phyloP scores from a whole-genome alignment of 805 yeast species.

The Debaryomyces tyrocola region DNA sequence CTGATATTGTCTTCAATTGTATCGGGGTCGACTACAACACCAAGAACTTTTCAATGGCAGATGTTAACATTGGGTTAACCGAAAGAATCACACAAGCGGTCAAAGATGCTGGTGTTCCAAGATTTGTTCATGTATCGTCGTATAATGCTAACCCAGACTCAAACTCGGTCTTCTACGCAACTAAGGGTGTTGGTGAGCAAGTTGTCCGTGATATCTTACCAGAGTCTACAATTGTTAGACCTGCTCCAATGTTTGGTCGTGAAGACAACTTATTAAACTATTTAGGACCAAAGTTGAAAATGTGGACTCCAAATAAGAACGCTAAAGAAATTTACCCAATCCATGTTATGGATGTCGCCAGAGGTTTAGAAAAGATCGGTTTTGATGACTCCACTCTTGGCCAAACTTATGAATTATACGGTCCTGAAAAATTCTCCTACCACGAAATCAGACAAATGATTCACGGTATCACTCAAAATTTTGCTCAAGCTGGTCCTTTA shows the following conservation, averaged over 20 bases:
- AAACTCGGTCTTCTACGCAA: slow-evolving; percentile 67
- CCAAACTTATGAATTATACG: slow-evolving; percentile 70
- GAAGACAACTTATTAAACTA: slow-evolving; percentile 69
- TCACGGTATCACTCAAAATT: slow-evolving; percentile 57
- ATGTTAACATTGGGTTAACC: slow-evolving; percentile 77
- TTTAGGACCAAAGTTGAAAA: slow-evolving; percentile 53
- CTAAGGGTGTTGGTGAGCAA: slow-evolving; percentile 78
- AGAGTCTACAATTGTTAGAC: slow-evolving; percentile 81
- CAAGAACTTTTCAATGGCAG: slow-evolving; percentile 80
- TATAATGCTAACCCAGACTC: slow-evolving; percentile 73
- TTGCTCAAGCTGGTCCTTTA: slow-evolving; percentile 45
- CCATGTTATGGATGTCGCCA: slow-evolving; percentile 76
- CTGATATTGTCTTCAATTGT: slow-evolving; percentile 80
- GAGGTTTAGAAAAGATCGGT: slow-evolving; percentile 75
- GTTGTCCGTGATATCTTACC: slow-evolving; percentile 68
- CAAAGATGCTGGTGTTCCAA: slow-evolving; percentile 67
- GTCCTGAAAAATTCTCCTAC: slow-evolving; percentile 64
- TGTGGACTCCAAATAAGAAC: slow-evolving; percentile 66
- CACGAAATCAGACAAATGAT: slow-evolving; percentile 69
- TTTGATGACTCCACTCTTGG: slow-evolving; percentile 81
- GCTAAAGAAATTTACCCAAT: slow-evolving; percentile 66
- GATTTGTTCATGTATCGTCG: slow-evolving; percentile 77
- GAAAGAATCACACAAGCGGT: slow-evolving; percentile 74
- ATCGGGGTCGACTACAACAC: slow-evolving; percentile 76
- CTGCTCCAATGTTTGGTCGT: slow-evolving; percentile 76